Evolutionary conservation across 139 green algal genomes (phyloP), one percentile per base, ranked within the genome.

Genomic region (Coccomyxa sp.): DNA sequence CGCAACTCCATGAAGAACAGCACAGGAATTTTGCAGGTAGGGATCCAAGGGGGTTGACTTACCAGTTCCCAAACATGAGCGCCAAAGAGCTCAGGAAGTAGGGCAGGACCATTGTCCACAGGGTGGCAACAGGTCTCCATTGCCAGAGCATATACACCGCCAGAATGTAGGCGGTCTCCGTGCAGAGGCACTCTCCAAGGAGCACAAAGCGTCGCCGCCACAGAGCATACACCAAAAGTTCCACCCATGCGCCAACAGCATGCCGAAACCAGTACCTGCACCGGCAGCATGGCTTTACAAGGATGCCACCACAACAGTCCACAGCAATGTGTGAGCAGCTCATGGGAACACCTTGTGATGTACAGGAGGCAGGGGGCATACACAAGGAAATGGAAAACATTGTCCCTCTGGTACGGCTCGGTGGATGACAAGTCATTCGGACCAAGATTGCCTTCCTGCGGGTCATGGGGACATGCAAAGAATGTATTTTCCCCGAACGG

Each of bases 41-140:
- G 30, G 76, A 15, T 28, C 31, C 10, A 60, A 80, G 1, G 76
- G 3, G 30, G 18, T 25, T 63, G 13, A 28, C 87, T 68, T 81
- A 95, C 93, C 94, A 98, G 87, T 98, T 98, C 58, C 95, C 95
- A 86, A 98, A 95, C 94, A 96, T 96, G 32, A 98, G 87, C 0
- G 92, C 90, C 13, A 98, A 86, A 10, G 90, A 94, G 23, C 90
- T 87, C 0, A 98, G 25, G 12, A 91, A 58, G 58, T 94, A 93
- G 11, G 95, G 95, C 28, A 96, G 16, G 31, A 94, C 13, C 14
- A 98, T 57, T 21, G 89, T 86, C 92, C 94, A 98, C 18, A 93
- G 79, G 0, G 92, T 92, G 23, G 90, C 91, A 14, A 91, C 76
- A 10, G 84, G 78, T 76, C 89, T 91, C 31, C 85, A 18, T 10